Evolutionary conservation across 2,329 filamentous ascomycete species (phyloP), one percentile per base, ranked within the genome.

Genomic region (Pseudomassariella vexata): DNA sequence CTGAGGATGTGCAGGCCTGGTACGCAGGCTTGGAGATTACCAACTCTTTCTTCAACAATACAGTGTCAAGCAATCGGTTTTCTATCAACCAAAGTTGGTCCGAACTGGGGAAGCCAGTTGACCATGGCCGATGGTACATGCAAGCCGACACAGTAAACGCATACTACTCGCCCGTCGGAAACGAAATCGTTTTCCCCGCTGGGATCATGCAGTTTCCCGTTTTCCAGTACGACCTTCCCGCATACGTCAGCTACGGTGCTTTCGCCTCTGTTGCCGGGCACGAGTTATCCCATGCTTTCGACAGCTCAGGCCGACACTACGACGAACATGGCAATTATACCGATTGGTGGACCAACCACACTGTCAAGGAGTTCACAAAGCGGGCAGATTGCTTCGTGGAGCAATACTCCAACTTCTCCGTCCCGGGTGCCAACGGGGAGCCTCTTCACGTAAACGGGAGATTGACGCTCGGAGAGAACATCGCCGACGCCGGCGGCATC

Each of bases 231-330:
- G 35, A 57, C 58, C 24, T 77, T 65, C 11, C 62, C 61, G 39
- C 78, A 70, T 55, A 60, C 73, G 39, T 71, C 6, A 53, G 68
- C 11, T 81, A 81, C 46, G 77, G 76, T 15, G 73, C 74, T 2
- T 80, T 80, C 42, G 77, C 74, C 5, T 66, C 73, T 1, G 70
- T 80, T 8, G 73, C 72, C 24, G 77, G 77, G 3, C 77, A 82
- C 47, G 77, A 81, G 44, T 62, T 82, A 9, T 77, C 73, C 2
- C 77, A 82, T 38, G 76, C 74, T n/a, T 82, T 82, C 46, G 77
- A 81, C 47, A 76, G 70, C 19, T 76, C 68, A 0, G 76, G 77
- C 29, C 65, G 76, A 23, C 70, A 79, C 47, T 81, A 77, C 38
- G 75, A 81, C 37, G 63, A 77, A 43, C 70, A 68, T 28, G 76